Evolutionary conservation across 345 rosid species (phyloP), one percentile per base, ranked within the genome.

Genomic region (Eucalyptus sp.): DNA sequence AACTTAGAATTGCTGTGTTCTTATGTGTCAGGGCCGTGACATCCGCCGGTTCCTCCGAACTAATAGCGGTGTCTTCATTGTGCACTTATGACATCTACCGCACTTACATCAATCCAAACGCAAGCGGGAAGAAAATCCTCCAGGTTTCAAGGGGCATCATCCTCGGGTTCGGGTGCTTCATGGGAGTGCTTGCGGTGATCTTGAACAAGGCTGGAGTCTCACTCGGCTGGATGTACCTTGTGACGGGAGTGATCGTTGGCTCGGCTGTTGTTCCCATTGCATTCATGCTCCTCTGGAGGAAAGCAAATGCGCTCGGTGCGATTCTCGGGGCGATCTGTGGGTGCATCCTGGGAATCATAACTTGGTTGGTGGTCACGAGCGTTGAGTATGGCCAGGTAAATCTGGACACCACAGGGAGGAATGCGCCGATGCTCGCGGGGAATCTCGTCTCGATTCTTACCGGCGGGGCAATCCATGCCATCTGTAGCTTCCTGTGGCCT

Each of bases 161-260:
- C 91, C 92, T 97, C 7, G 94, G 95, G 60, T 97, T 97, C 22
- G 99, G 99, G 71, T 96, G 99, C 88, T 96, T 97, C 92, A 97
- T 96, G 99, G 99, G 99, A 91, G 84, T 97, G 88, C 92, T 97
- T 50, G 99, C 99, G 33, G 97, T 96, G 29, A 92, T 95, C 48
- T 92, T 97, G 87, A 97, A 97, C 94, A 95, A 94, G 91, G 99
- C 93, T 1, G 99, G 98, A 41, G 98, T 97, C 27, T 96, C 99
- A 9, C 92, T 96, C 6, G 99, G 97, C 46, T 97, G 99, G 99
- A 96, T 97, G 99, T 97, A 97, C 89, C 96, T 97, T 8, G 99
- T 97, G 9, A 96, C 89, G 93, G 99, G 99, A 93, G 98, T 97
- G 29, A 90, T 96, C n/a, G 94, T 97, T 29, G 99, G 99, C 83